A percentile compares a stretch with the other conserved stretches of the same genome.
phyloP scores from a whole-genome alignment of 441 rosid genomes.

The Adansonia madagascariensis region DNA sequence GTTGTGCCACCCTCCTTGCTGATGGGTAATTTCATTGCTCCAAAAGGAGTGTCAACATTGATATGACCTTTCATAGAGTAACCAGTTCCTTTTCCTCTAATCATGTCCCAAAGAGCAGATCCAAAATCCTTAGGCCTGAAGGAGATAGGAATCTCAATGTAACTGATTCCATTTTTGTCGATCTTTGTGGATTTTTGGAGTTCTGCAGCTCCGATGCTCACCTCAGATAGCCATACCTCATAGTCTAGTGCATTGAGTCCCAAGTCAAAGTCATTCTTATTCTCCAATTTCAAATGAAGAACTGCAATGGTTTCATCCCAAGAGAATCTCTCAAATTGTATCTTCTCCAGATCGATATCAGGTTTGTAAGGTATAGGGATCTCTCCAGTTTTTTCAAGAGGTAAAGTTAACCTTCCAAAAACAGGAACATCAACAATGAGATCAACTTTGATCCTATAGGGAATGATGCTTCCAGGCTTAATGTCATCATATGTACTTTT shows the following conservation, averaged over 20 bases:
- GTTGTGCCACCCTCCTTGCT: constrained; percentile 90
- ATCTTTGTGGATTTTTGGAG: constrained; percentile 60
- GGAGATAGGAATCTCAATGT: constrained; percentile 70
- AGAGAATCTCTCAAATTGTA: constrained; percentile 73
- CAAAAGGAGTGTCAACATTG: constrained; percentile 89
- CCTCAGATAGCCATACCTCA: constrained; percentile 78
- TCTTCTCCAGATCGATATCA: constrained; percentile 80
- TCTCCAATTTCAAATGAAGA: constrained; percentile 82
- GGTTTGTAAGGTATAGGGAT: constrained; percentile 93
- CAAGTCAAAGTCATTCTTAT: constrained; percentile 87
- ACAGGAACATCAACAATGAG: constrained; percentile 85
- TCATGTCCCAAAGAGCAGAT: constrained; percentile 96
- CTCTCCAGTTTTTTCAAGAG: constrained; percentile 89
- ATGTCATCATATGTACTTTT: constrained; percentile 74
- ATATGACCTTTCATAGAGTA: constrained; percentile 82
- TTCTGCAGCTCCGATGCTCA: constrained; percentile 78
- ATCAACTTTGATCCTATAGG: constrained; percentile 81
- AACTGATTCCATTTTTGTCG: constrained; percentile 63
- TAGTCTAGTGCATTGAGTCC: constrained; percentile 78
- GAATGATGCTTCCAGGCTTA: constrained; percentile 84
- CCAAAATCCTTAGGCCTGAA: constrained; percentile 95
- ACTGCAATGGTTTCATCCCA: constrained; percentile 84
- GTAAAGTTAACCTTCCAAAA: constrained; percentile 81
- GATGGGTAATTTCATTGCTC: constrained; percentile 90
- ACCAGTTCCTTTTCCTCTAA: constrained; percentile 90